Conservation (phyloP, 148 eudicot species). For the Camellia granthamiana region DNA sequence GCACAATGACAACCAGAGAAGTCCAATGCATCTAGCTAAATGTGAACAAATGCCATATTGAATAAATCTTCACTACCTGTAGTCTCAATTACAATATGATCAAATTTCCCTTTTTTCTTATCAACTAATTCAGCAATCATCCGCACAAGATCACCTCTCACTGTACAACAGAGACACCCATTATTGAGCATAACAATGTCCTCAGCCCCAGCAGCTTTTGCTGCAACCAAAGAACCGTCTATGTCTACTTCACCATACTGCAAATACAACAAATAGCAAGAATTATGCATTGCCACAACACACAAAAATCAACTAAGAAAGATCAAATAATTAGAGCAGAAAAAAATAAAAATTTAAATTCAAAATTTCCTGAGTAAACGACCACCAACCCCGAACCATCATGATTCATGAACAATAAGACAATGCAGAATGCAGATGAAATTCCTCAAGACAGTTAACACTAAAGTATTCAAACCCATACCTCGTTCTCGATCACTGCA, state of each 20-base stretch:
- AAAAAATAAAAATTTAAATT: no score
- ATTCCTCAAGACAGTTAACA: conserved; percentile 4
- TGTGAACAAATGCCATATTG: not conserved
- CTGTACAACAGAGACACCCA: conserved; percentile 97
- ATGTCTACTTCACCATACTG: conserved; percentile 98
- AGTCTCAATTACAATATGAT: conserved; percentile 95
- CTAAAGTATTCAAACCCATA: conserved; percentile 17
- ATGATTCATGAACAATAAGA: not conserved
- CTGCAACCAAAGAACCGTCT: conserved; percentile 96
- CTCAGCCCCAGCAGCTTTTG: conserved; percentile 85
- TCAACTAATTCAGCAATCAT: conserved; percentile 86
- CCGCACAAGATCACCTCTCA: conserved; percentile 97
- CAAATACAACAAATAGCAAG: conserved; percentile 23
- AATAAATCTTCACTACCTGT: conserved; percentile 55
- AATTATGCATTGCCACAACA: conserved; percentile 11
- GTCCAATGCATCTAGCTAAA: conserved; percentile 1
- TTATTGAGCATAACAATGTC: conserved; percentile 97
- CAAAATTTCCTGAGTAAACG: not conserved
- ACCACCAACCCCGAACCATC: not conserved
- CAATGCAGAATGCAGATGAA: not conserved
- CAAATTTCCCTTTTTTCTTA: conserved; percentile 83
- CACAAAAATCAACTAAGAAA: not conserved
- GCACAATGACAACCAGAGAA: not conserved
- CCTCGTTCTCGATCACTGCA: conserved; percentile 98
- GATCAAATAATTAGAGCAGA: not conserved